Evolutionary conservation across 2,329 filamentous ascomycete species (phyloP).

Genomic region (Botrytis tulipae): DNA sequence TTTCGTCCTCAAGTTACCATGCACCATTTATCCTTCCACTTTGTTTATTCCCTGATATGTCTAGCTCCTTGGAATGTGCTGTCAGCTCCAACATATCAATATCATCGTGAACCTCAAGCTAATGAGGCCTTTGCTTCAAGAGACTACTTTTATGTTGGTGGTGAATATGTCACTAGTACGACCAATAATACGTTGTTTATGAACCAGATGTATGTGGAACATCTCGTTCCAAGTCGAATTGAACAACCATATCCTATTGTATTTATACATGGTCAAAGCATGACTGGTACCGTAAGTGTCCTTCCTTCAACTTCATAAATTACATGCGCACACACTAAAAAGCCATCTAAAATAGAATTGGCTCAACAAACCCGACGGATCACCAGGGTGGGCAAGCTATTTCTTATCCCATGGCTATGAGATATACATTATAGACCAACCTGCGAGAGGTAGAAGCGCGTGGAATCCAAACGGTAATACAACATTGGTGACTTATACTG

Average conservation of each 20-base stretch:
- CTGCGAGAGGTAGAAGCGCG: conserved; percentile 16
- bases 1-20: background rate
- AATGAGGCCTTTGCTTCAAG: conserved; percentile 5
- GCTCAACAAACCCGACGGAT: conserved; percentile 49
- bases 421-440: conserved; percentile 44
- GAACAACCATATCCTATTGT: conserved; percentile 30
- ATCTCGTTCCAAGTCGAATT: conserved; percentile 40
- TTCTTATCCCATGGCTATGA: conserved; percentile 47
- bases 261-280: conserved; percentile 33
- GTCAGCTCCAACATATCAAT: background rate
- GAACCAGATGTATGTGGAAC: conserved; percentile 55
- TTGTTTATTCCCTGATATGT: background rate
- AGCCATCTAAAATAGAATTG: conserved; percentile 39
- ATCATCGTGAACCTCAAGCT: background rate
- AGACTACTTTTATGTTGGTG: conserved; percentile 35
- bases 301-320: background rate
- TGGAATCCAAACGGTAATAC: conserved; percentile 26
- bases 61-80: background rate
- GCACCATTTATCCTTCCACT: background rate
- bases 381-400: conserved; percentile 48
- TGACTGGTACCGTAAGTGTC: conserved; percentile 33
- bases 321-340: background rate
- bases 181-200: conserved; percentile 22
- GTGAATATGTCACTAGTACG: conserved; percentile 27
- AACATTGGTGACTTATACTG: conserved; percentile 22